Evolutionary conservation across 768 basidiomycete genomes (phyloP).

Genomic region (Boletus eberwhitei): DNA sequence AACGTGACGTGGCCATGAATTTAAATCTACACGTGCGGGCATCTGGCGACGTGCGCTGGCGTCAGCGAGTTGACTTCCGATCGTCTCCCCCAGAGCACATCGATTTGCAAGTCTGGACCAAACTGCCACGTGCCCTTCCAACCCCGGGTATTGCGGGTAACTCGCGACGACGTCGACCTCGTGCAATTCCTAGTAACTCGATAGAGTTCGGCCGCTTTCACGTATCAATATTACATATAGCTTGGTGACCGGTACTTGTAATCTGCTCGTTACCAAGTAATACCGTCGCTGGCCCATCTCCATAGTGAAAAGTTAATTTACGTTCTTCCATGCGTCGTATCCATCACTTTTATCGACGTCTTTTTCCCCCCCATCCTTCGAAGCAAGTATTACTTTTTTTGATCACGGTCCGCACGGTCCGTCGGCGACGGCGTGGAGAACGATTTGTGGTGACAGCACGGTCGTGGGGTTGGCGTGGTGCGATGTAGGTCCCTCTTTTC

Average conservation of each 20-base stretch:
- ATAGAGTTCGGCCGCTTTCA: background rate
- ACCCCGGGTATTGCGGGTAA: background rate
- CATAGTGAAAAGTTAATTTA: background rate
- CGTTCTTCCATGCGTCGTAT: background rate
- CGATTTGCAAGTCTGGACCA: background rate
- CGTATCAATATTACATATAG: background rate
- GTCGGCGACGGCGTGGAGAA: background rate
- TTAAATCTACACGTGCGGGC: background rate
- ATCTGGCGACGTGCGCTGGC: background rate
- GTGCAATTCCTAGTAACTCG: background rate
- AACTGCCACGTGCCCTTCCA: constrained; percentile 10
- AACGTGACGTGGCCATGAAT: background rate
- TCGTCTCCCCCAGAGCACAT: background rate
- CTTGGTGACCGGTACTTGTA: background rate
- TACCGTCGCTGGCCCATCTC: background rate
- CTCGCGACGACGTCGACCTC: background rate
- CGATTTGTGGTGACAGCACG: background rate
- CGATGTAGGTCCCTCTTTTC: background rate
- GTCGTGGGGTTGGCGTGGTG: background rate
- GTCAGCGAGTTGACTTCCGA: background rate
- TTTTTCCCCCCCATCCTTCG: background rate
- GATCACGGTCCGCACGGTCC: too few relatives aligned
- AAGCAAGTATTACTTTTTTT: background rate
- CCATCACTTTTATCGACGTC: constrained; percentile 3
- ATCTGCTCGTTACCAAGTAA: background rate